Evolutionary conservation across 2,329 filamentous ascomycete species (phyloP), one percentile per base, ranked within the genome.

Genomic region (Mariannaea sp.): DNA sequence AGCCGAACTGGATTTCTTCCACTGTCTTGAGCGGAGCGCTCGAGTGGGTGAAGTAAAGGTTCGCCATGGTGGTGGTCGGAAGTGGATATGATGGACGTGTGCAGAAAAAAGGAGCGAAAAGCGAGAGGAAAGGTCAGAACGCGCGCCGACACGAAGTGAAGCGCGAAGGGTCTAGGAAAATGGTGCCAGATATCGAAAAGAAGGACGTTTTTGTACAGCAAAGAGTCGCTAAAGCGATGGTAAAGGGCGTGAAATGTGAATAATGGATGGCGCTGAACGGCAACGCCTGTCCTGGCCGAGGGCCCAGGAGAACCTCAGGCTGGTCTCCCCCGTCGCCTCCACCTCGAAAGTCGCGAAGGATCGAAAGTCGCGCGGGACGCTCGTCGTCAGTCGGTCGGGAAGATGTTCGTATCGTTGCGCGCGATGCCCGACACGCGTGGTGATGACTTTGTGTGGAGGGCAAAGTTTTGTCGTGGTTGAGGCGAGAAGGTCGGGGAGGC

Each of bases 1-100:
- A 84, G 71, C 94, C 94, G 72, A 99, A 99, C 81, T 99, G 95
- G 68, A 99, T 96, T 82, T 99, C 95, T 82, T 97, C 88, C 69
- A 99, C 92, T 64, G 89, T 96, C 81, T 94, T 93, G 83, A 97
- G 83, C 75, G 92, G 92, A 84, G 90, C 92, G 83, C 89, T 92
- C 73, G 90, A 96, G 77, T 92, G 90, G 70, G 88, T 82, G 71
- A 96, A 96, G 73, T 87, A 87, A 65, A 93, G 87, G 77, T 95
- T 96, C 79, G 93, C 84, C 94, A 99, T 96, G 70, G 69, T 90
- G 76, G 72, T 72, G 70, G 76, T 71, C 71, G 69, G 51, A 60
- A 57, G 50, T 59, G 55, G 45, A 58, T 60, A 51, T 55, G 60
- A 49, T 49, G 59, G 62, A 53, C 61, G 65, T 38, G 58, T 42